phyloP scores from a whole-genome alignment of 2,329 filamentous ascomycete species.

The Pseudogymnoascus sp. region DNA sequence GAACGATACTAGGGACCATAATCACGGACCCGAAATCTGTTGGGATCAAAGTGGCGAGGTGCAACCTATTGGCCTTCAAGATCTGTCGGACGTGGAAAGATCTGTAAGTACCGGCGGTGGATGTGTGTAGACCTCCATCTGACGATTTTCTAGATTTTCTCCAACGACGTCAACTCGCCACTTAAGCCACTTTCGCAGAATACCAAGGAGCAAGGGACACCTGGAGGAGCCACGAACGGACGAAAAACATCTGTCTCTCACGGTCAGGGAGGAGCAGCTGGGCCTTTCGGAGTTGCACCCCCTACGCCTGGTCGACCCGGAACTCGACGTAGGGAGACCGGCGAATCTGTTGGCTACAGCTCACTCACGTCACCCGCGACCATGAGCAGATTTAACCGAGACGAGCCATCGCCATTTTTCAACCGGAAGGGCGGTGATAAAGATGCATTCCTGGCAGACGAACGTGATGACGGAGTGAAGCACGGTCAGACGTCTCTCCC shows the following conservation, averaged over 20 bases:
- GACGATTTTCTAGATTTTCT: conserved; percentile 55
- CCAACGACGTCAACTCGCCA: conserved; percentile 83
- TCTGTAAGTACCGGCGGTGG: conserved; percentile 37
- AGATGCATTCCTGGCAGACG: conserved; percentile 33
- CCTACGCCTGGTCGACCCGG: conserved; percentile 65
- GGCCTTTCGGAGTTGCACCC: conserved; percentile 60
- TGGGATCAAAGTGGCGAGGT: conserved; percentile 70
- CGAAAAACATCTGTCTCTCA: conserved; percentile 76
- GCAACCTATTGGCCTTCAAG: conserved; percentile 62
- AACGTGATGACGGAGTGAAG: conserved; percentile 25
- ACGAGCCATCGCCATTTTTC: conserved; percentile 53
- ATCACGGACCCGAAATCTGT: conserved; percentile 80
- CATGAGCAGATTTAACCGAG: conserved; percentile 49
- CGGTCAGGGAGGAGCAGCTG: conserved; percentile 47
- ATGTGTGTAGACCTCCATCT: conserved; percentile 11
- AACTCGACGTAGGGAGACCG: conserved; percentile 73
- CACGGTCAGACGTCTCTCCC: conserved; percentile 24
- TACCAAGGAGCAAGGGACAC: conserved; percentile 47
- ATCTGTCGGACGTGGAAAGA: conserved; percentile 57
- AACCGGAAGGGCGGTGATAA: conserved; percentile 44
- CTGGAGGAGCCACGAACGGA: conserved; percentile 50
- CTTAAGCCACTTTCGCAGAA: conserved; percentile 73
- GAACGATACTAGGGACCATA: conserved; percentile 62
- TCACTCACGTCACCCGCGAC: conserved; percentile 53
- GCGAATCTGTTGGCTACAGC: conserved; percentile 56